A percentile compares a stretch with the other conserved stretches of the same genome.
Conservation (phyloP, 2,329 filamentous ascomycete species). For the Monosporascus sp. region DNA sequence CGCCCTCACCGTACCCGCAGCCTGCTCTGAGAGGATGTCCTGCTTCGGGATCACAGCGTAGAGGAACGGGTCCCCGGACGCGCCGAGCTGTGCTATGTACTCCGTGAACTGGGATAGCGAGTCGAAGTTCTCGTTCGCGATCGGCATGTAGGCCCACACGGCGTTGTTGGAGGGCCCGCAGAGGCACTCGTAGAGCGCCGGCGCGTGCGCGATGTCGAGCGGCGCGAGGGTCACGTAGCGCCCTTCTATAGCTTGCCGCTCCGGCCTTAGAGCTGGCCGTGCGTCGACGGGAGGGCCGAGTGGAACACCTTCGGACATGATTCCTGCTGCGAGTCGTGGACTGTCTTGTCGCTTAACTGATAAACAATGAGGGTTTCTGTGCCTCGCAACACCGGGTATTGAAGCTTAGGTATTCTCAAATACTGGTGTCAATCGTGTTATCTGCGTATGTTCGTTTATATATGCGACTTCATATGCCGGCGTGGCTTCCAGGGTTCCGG, state of each 20-base stretch:
- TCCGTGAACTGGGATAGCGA: constrained; percentile 13
- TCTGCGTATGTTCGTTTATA: no score
- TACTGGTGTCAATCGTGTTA: no score
- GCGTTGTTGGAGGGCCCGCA: constrained; percentile 16
- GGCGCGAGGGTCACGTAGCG: constrained; percentile 16
- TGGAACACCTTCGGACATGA: background rate
- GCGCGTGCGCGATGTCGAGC: constrained; percentile 13
- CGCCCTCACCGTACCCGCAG: no score
- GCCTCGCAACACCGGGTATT: no score
- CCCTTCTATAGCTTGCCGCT: constrained; percentile 4
- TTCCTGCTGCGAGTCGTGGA: background rate
- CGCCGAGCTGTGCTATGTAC: constrained; percentile 8
- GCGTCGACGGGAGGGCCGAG: background rate
- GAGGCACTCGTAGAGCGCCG: constrained; percentile 16
- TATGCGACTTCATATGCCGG: no score
- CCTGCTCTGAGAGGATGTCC: background rate
- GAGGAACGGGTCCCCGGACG: constrained; percentile 15
- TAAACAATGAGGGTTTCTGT: no score
- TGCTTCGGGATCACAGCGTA: constrained; percentile 19
- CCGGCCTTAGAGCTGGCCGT: background rate
- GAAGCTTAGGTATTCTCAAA: no score
- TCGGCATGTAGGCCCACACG: constrained; percentile 22
- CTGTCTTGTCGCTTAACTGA: no score
- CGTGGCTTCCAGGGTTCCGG: background rate
- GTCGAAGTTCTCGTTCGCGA: constrained; percentile 15